Percentiles rank a stretch among this genome's conserved stretches.
These are phyloP conservation scores for Penicillium flavigenum DNA, from an alignment of 495 filamentous ascomycete genomes.

Conservation along the genomic window DNA sequence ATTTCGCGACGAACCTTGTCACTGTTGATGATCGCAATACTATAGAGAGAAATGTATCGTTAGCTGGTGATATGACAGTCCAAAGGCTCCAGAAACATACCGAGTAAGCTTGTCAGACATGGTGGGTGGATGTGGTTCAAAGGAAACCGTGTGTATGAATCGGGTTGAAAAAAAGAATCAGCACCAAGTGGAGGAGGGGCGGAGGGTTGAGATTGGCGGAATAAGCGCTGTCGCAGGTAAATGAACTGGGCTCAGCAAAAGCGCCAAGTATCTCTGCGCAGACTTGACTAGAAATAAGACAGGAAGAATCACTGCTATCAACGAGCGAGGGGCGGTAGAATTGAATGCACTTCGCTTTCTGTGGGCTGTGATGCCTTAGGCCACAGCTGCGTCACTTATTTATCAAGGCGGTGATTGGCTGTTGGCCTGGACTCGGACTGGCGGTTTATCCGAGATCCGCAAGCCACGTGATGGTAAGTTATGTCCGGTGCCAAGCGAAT, in stretches of 20 bases:
- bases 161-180: slow-evolving; percentile 16
- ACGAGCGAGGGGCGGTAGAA: slow-evolving; percentile 24
- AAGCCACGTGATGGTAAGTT: slow-evolving; percentile 25
- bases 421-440: not conserved
- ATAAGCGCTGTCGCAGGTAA: slow-evolving; percentile 16
- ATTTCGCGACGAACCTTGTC: slow-evolving; percentile 74
- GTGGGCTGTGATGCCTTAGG: slow-evolving; percentile 35
- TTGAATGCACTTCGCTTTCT: slow-evolving; percentile 27
- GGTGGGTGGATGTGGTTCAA: slow-evolving; percentile 31
- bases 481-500: slow-evolving; percentile 22
- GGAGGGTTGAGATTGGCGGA: slow-evolving; percentile 18
- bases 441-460: not conserved
- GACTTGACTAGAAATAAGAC: slow-evolving; percentile 18
- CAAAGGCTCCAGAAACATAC: slow-evolving; percentile 42
- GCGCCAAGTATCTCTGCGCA: slow-evolving; percentile 29
- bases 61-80: slow-evolving; percentile 10
- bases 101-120: slow-evolving; percentile 89
- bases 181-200: slow-evolving; percentile 14
- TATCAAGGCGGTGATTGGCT: slow-evolving; percentile 24
- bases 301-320: slow-evolving; percentile 25
- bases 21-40: slow-evolving; percentile 94
- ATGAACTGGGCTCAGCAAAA: slow-evolving; percentile 17
- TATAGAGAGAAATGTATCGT: slow-evolving; percentile 37
- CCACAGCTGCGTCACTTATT: slow-evolving; percentile 34
- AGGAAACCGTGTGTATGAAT: slow-evolving; percentile 24